Evolutionary conservation across 2,329 filamentous ascomycete species (phyloP).

Genomic region (Lachnellula cervina): DNA sequence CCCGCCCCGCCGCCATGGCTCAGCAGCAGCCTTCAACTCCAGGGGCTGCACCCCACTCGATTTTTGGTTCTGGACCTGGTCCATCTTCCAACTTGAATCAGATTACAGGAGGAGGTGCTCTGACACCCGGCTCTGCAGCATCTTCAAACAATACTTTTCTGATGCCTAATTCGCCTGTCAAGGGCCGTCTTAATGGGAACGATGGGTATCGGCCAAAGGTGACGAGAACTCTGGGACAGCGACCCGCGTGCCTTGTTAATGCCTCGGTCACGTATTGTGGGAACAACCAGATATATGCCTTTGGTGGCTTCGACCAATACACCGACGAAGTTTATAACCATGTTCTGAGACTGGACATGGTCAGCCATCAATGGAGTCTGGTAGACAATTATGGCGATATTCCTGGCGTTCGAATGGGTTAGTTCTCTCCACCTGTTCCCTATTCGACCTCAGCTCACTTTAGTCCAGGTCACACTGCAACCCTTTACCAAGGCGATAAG

Average conservation of each 20-base stretch:
- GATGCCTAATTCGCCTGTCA: slow-evolving; percentile 80
- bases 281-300: slow-evolving; percentile 95
- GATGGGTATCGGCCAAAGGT: slow-evolving; percentile 84
- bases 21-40: slow-evolving; percentile 40
- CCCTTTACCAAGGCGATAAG: slow-evolving; percentile 88
- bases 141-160: slow-evolving; percentile 78
- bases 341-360: slow-evolving; percentile 81
- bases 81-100: slow-evolving; percentile 10
- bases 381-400: slow-evolving; percentile 99
- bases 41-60: slow-evolving; percentile 36
- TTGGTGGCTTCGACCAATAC: slow-evolving; percentile 97
- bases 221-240: slow-evolving; percentile 69
- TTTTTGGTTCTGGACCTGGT: slow-evolving; percentile 41
- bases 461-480: slow-evolving; percentile 78
- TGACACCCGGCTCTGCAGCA: slow-evolving; percentile 45
- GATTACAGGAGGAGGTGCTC: slow-evolving; percentile 12
- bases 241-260: slow-evolving; percentile 93
- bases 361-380: slow-evolving; percentile 85
- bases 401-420: slow-evolving; percentile 93
- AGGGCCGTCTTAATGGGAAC: slow-evolving; percentile 51
- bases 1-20: slow-evolving; percentile 33
- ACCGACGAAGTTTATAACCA: slow-evolving; percentile 99
- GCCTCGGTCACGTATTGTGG: slow-evolving; percentile 98
- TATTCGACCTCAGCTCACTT: slow-evolving; percentile 1
- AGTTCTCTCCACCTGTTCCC: slow-evolving; percentile 22